A percentile compares a stretch with the other conserved stretches of the same genome.
These are phyloP conservation scores for Bacidia rubella DNA, from an alignment of 495 filamentous ascomycete species.

Conservation along the genomic window DNA sequence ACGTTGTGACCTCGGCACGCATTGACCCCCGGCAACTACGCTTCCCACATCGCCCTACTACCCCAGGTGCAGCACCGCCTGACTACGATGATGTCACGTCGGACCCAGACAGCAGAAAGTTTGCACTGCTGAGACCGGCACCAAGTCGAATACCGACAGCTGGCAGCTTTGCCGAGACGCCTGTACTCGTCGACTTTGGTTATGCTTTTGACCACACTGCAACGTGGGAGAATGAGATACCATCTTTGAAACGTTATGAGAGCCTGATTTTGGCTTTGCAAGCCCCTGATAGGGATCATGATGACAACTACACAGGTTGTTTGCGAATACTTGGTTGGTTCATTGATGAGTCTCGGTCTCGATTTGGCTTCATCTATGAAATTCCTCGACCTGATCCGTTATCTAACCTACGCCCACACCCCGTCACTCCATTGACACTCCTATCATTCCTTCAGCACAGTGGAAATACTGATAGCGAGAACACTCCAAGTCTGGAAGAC, in stretches of 20 bases:
- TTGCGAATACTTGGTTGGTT: slow-evolving; percentile 75
- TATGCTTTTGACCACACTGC: slow-evolving; percentile 51
- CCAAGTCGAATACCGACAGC: background rate
- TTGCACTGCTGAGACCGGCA: slow-evolving; percentile 10
- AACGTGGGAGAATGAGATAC: slow-evolving; percentile 46
- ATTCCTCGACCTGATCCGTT: slow-evolving; percentile 45
- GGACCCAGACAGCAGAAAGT: slow-evolving; percentile 14
- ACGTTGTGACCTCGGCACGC: slow-evolving; percentile 8
- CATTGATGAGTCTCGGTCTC: slow-evolving; percentile 37
- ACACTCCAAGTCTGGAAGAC: slow-evolving; percentile 51
- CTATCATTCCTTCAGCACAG: slow-evolving; percentile 35
- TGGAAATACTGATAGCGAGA: slow-evolving; percentile 29
- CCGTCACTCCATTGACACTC: slow-evolving; percentile 30
- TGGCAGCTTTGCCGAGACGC: slow-evolving; percentile 19
- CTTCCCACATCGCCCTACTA: slow-evolving; percentile 6
- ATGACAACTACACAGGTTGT: slow-evolving; percentile 41
- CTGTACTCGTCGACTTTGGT: slow-evolving; percentile 51
- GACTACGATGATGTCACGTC: slow-evolving; percentile 16
- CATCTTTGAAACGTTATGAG: slow-evolving; percentile 50
- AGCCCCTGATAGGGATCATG: slow-evolving; percentile 30
- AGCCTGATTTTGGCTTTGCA: slow-evolving; percentile 42
- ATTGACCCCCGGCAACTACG: slow-evolving; percentile 11
- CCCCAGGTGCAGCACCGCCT: slow-evolving; percentile 12
- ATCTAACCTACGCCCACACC: slow-evolving; percentile 16
- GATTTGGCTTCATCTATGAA: slow-evolving; percentile 62